Base-by-base conservation (phyloP, 164 flowering plant species). In the Annona squamosa region DNA sequence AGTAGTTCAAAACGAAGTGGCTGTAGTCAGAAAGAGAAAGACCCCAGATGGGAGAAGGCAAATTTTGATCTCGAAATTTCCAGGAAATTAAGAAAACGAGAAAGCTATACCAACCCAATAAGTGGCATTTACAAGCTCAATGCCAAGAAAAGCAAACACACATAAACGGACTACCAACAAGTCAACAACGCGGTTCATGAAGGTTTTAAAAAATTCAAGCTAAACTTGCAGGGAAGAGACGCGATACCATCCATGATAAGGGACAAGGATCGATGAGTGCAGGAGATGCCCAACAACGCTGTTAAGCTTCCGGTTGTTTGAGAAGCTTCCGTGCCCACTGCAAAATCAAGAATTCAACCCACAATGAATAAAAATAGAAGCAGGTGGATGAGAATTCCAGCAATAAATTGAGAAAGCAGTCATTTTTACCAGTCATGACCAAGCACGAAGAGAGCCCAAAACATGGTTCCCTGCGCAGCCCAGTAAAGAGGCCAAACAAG, bases 381-480 rank as follows among this genome's bases (percentile, higher is more conserved):
- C 47, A 43, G 16, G 12, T 17, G 18, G 68, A 66, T 12, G 5
- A 63, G 18, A 17, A 63, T 42, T 56, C 48, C 43, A 48, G 43
- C 10, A 45, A 45, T 5, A 46, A 46, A 47, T n/a, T 68, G 3
- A 68, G 17, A 46, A 48, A 48, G 37, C 46, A 17, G 19, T 68
- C 12, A 18, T 1, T 48, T 9, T 77, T 82, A 92, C 95, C 98
- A 90, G 68, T 93, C 94, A 82, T 91, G 96, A 6, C 97, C 97
- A 72, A 92, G 89, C 79, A 91, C 97, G 81, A 92, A 94, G 41
- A 93, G 69, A 9, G 98, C 98, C 98, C 98, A 93, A 72, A 93
- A 93, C 90, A 93, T 86, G 37, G 97, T 92, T 5, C 97, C 97
- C 73, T 92, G 97, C 10, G 90, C 90, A 74, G 70, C 79, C 98